phyloP scores from a whole-genome alignment of 306 rosid species.

The Vigna radiata region DNA sequence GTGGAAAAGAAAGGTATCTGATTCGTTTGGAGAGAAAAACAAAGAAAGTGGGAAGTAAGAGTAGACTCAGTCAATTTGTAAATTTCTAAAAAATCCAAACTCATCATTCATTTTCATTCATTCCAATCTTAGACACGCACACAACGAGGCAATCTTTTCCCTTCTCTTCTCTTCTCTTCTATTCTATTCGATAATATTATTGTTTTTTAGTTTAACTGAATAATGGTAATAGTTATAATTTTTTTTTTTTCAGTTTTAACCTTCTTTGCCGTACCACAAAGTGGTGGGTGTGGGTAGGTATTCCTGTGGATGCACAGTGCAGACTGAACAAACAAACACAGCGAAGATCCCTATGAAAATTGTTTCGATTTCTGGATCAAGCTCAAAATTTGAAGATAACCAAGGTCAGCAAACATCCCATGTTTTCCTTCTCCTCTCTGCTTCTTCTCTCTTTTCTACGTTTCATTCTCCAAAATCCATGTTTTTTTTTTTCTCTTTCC shows the following conservation, averaged over 20 bases:
- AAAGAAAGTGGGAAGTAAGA: neutral
- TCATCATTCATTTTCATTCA: neutral
- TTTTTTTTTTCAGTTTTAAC: neutral
- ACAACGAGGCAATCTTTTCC: slow-evolving; percentile 34
- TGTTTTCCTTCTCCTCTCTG: neutral
- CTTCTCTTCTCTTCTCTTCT: neutral
- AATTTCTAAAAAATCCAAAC: slow-evolving; percentile 1
- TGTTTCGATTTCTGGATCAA: slow-evolving; percentile 36
- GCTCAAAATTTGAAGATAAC: slow-evolving; percentile 26
- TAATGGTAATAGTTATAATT: neutral
- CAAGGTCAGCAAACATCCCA: neutral
- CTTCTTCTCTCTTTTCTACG: neutral
- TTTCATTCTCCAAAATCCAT: slow-evolving; percentile 12
- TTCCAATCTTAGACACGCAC: neutral
- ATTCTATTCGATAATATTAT: slow-evolving; percentile 1
- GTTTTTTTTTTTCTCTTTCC: neutral
- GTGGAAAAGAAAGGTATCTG: slow-evolving; percentile 33
- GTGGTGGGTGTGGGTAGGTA: slow-evolving; percentile 51
- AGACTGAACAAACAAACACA: slow-evolving; percentile 33
- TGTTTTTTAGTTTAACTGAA: slow-evolving; percentile 10
- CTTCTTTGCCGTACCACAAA: slow-evolving; percentile 38
- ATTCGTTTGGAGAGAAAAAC: slow-evolving; percentile 17
- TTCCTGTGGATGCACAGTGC: slow-evolving; percentile 51
- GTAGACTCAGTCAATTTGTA: slow-evolving; percentile 31
- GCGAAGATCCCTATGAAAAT: slow-evolving; percentile 51